A percentile compares a stretch with the other conserved stretches of the same genome.
Conservation (phyloP, 148 eudicot genomes). For the Fagopyrum tataricum region DNA sequence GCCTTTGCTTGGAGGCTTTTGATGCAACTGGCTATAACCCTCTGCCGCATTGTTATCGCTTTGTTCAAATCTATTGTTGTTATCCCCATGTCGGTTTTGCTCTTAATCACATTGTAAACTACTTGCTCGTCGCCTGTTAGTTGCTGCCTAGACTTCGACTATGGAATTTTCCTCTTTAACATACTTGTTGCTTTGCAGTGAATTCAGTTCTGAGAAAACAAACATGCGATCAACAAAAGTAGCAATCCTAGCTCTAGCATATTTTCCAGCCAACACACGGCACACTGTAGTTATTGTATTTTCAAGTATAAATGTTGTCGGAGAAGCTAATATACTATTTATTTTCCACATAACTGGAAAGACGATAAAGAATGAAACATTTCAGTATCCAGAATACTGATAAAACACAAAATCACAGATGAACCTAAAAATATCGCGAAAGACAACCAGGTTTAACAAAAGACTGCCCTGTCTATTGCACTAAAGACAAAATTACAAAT, state of each 20-base stretch:
- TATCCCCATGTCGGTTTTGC: constrained; percentile 52
- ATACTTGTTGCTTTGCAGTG: background rate
- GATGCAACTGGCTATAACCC: constrained; percentile 30
- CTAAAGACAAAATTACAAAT: background rate
- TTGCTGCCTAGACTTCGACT: constrained; percentile 10
- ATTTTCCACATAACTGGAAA: no score
- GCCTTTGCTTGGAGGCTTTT: constrained; percentile 29
- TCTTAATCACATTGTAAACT: constrained; percentile 33
- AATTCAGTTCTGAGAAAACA: background rate
- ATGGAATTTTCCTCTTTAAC: constrained; percentile 26
- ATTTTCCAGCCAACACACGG: background rate
- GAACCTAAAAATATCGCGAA: no score
- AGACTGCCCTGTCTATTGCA: background rate
- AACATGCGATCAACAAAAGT: background rate
- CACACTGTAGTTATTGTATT: background rate
- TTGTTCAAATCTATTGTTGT: constrained; percentile 38
- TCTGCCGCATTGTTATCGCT: constrained; percentile 19
- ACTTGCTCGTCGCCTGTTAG: constrained; percentile 24
- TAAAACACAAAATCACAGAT: no score
- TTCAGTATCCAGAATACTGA: no score
- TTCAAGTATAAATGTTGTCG: no score
- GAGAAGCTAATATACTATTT: no score
- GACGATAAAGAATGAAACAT: no score
- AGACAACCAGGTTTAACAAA: no score
- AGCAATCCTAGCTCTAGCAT: no score